These are phyloP conservation scores for Fusarium sp. DNA, from an alignment of 2,329 filamentous ascomycete genomes.

Conservation along the genomic window DNA sequence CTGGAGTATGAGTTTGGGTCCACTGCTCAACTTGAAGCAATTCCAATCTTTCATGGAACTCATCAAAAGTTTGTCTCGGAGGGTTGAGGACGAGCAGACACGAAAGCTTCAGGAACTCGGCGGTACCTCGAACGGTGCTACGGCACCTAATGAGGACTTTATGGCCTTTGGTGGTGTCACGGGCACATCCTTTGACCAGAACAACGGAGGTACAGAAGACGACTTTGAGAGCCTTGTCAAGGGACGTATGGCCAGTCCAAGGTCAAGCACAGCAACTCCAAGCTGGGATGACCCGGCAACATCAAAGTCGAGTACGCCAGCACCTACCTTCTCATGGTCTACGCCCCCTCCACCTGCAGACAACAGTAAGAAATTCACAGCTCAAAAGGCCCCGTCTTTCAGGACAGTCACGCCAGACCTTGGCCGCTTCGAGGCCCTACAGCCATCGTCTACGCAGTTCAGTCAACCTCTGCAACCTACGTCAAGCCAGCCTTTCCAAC, in stretches of 20 bases:
- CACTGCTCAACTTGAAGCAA: slow-evolving; percentile 87
- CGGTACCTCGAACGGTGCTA: slow-evolving; percentile 67
- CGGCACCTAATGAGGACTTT: slow-evolving; percentile 74
- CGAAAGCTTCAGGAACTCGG: slow-evolving; percentile 89
- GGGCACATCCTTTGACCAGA: slow-evolving; percentile 68
- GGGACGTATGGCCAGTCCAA: slow-evolving; percentile 63
- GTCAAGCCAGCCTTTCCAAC: slow-evolving; percentile 47
- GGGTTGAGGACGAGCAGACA: slow-evolving; percentile 90
- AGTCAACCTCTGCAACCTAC: slow-evolving; percentile 71
- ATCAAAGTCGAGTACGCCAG: slow-evolving; percentile 57
- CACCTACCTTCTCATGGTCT: slow-evolving; percentile 75
- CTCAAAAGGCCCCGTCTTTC: slow-evolving; percentile 55
- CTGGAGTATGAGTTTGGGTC: slow-evolving; percentile 93
- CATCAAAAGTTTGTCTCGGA: slow-evolving; percentile 83
- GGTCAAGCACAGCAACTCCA: slow-evolving; percentile 58
- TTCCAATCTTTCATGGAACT: slow-evolving; percentile 93
- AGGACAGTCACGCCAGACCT: slow-evolving; percentile 74
- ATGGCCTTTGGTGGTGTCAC: slow-evolving; percentile 79
- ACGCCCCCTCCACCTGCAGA: slow-evolving; percentile 68
- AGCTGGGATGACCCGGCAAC: slow-evolving; percentile 66
- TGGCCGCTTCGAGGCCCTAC: slow-evolving; percentile 67
- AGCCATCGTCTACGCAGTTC: slow-evolving; percentile 73
- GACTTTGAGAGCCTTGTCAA: slow-evolving; percentile 94
- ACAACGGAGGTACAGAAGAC: slow-evolving; percentile 71
- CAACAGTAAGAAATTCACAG: slow-evolving; percentile 49